A percentile compares a stretch with the other conserved stretches of the same genome.
phyloP scores from a whole-genome alignment of 2,329 filamentous ascomycete species.

The Capronia americana region DNA sequence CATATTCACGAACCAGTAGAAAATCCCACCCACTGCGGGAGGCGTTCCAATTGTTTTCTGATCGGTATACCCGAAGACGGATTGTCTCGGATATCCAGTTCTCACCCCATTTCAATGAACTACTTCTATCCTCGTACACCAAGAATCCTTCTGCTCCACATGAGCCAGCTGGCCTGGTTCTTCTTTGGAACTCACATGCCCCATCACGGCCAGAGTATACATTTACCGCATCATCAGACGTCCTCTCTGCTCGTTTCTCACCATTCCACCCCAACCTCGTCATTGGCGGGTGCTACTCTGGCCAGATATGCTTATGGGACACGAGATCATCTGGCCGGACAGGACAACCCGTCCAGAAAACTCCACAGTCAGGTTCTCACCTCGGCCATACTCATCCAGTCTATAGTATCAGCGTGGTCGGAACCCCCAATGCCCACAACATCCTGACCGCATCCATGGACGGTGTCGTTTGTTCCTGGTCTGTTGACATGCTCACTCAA shows the following conservation, averaged over 20 bases:
- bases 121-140: conserved; percentile 92
- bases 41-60: conserved; percentile 90
- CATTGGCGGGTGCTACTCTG: conserved; percentile 93
- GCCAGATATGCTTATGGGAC: conserved; percentile 96
- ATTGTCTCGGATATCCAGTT: conserved; percentile 97
- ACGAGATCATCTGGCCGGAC: conserved; percentile 78
- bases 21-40: conserved; percentile 65
- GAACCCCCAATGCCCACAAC: conserved; percentile 98
- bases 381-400: conserved; percentile 90
- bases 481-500: conserved; percentile 95
- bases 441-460: conserved; percentile 97
- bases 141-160: conserved; percentile 96
- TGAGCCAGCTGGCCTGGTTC: conserved; percentile 89
- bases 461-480: conserved; percentile 95
- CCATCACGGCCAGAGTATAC: conserved; percentile 94
- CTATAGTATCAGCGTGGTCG: conserved; percentile 93
- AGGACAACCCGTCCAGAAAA: conserved; percentile 84
- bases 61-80: conserved; percentile 94
- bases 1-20: conserved; percentile 36
- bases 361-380: conserved; percentile 82
- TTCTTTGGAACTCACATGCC: conserved; percentile 96
- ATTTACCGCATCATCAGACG: conserved; percentile 94
- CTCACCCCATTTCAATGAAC: conserved; percentile 85
- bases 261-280: conserved; percentile 97
- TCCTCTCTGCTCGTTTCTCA: conserved; percentile 96